phyloP scores from a whole-genome alignment of 805 yeast genomes.

The Candida orba region DNA sequence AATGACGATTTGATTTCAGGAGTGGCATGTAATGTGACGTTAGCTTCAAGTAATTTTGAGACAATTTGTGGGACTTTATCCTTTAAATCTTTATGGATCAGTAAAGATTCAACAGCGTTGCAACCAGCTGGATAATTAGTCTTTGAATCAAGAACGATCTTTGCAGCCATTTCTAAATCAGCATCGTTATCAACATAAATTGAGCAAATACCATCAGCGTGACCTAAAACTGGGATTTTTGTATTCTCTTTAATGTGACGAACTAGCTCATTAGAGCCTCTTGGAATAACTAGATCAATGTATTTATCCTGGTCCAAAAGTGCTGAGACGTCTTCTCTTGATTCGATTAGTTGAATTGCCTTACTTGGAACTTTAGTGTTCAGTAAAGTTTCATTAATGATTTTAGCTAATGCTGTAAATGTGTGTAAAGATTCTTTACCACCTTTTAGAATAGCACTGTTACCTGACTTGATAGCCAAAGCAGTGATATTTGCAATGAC shows the following conservation, averaged over 20 bases:
- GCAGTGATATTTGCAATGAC: conserved; percentile 97
- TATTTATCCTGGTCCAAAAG: conserved; percentile 77
- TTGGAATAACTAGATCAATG: conserved; percentile 92
- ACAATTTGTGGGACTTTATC: conserved; percentile 30
- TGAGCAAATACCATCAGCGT: conserved; percentile 97
- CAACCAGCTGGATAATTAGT: conserved; percentile 99
- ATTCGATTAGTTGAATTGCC: conserved; percentile 80
- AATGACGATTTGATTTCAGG: conserved; percentile 35
- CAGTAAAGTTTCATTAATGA: conserved; percentile 53
- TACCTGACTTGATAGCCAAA: conserved; percentile 91
- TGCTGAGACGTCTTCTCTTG: conserved; percentile 86
- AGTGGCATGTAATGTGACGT: conserved; percentile 70
- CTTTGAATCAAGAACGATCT: conserved; percentile 77
- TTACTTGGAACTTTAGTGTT: conserved; percentile 67
- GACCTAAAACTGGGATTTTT: conserved; percentile 95
- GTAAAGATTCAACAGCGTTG: conserved; percentile 86
- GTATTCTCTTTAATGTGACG: conserved; percentile 79
- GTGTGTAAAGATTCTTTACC: conserved; percentile 90
- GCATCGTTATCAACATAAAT: conserved; percentile 75
- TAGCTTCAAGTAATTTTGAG: conserved; percentile 45
- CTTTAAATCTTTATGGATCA: conserved; percentile 45
- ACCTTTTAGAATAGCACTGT: conserved; percentile 94
- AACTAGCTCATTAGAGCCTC: conserved; percentile 95
- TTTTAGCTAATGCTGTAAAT: conserved; percentile 70
- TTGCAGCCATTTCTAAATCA: conserved; percentile 68